A percentile compares a stretch with the other conserved stretches of the same genome.
phyloP scores from a whole-genome alignment of 305 asterid genomes.

The Solanum hybrid region DNA sequence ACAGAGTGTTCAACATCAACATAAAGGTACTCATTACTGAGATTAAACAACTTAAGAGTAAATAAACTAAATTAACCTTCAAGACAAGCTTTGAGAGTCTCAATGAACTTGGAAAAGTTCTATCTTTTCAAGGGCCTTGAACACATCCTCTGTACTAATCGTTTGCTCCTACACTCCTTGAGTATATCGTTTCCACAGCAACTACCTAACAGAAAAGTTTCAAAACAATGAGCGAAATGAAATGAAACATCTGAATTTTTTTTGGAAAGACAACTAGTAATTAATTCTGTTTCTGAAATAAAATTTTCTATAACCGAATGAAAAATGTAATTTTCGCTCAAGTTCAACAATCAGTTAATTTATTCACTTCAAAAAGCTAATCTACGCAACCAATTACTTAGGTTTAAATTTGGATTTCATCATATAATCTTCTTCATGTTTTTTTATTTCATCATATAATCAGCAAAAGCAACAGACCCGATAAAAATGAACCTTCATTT shows the following conservation, averaged over 20 bases:
- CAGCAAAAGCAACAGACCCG: not conserved
- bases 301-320: not conserved
- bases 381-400: not conserved
- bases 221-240: not conserved
- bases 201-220: not conserved
- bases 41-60: not conserved
- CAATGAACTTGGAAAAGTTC: not conserved
- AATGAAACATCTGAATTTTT: not conserved
- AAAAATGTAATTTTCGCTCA: not conserved
- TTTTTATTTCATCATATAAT: not conserved
- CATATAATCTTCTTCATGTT: not conserved
- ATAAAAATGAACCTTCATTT: not conserved
- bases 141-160: not conserved
- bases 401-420: not conserved
- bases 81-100: not conserved
- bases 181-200: not conserved
- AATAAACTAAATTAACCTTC: not conserved
- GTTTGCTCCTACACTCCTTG: not conserved
- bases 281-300: not conserved
- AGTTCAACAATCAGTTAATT: not conserved
- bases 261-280: not conserved
- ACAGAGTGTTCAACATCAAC: not conserved
- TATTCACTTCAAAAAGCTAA: not conserved
- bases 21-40: not conserved
- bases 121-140: not conserved